Evolutionary conservation across 306 rosid species (phyloP), one percentile per base, ranked within the genome.

Genomic region (Dicorynia guianensis): DNA sequence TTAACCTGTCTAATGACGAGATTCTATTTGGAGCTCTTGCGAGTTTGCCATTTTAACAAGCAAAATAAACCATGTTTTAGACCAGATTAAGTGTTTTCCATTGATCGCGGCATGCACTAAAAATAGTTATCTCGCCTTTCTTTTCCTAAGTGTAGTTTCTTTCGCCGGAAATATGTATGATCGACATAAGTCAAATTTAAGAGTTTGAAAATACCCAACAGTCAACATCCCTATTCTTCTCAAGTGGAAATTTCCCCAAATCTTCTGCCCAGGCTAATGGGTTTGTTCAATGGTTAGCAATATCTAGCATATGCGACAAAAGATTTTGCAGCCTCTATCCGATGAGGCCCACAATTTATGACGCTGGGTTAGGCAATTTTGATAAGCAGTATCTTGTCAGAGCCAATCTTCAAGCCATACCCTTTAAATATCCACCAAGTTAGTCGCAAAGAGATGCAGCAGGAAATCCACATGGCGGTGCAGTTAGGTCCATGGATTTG

Each of bases 401-500:
- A 46, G 54, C 63, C 71, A 42, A 35, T 54, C 69, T 70, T 63
- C 72, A 20, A 62, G 57, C 18, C 53, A 11, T 4, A 15, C 53
- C 38, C 14, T 19, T 33, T 18, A 70, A 46, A 67, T 42, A 72
- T 76, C 85, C 69, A 30, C 60, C 82, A 63, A 81, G 67, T 67
- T 71, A 86, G 63, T 69, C 48, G 66, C 34, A 17, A 48, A 38
- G 40, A 44, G 39, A 64, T 40, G 53, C 77, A 62, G 78, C 77
- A 62, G 43, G 65, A 78, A 69, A 63, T 54, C 52, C 85, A 69
- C 77, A 42, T 76, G 84, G 72, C 5, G 60, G 55, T 12, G 62
- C 74, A 68, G 80, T 50, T 76, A 57, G 65, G 63, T 30, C 40
- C 73, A 61, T 70, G 40, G 54, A 68, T 44, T 33, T 66, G 44